A percentile compares a stretch with the other conserved stretches of the same genome.
phyloP scores from a whole-genome alignment of 2,329 filamentous ascomycete genomes.

The Colletotrichum sp. region DNA sequence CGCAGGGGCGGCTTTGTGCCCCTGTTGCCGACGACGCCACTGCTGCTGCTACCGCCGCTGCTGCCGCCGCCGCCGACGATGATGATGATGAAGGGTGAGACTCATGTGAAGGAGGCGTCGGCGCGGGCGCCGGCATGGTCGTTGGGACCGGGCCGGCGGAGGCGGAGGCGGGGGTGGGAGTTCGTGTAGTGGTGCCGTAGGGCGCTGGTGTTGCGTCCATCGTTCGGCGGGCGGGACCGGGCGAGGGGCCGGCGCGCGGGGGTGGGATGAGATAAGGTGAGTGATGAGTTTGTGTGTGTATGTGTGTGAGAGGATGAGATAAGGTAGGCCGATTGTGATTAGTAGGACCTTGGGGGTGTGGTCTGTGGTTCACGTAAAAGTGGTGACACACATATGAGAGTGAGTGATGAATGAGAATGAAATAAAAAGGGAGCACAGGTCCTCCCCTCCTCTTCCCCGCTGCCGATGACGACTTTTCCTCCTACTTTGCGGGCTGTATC shows the following conservation, averaged over 20 bases:
- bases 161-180: neutral
- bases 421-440: neutral
- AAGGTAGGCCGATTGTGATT: neutral
- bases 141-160: neutral
- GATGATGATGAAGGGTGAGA: neutral
- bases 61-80: neutral
- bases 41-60: neutral
- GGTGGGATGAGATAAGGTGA: neutral
- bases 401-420: neutral
- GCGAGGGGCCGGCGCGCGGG: neutral
- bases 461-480: neutral
- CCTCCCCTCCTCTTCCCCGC: neutral
- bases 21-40: neutral
- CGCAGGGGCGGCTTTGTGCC: constrained; percentile 53
- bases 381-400: neutral
- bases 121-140: neutral
- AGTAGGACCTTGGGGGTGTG: neutral
- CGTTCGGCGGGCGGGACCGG: constrained; percentile 10
- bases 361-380: neutral
- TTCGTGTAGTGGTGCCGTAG: neutral
- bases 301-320: neutral
- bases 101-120: neutral
- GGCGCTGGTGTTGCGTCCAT: constrained; percentile 13
- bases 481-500: neutral
- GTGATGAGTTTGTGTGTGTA: neutral